Evolutionary conservation across 164 flowering plant genomes (phyloP), one percentile per base, ranked within the genome.

Genomic region (Umbilicus rupestris): DNA sequence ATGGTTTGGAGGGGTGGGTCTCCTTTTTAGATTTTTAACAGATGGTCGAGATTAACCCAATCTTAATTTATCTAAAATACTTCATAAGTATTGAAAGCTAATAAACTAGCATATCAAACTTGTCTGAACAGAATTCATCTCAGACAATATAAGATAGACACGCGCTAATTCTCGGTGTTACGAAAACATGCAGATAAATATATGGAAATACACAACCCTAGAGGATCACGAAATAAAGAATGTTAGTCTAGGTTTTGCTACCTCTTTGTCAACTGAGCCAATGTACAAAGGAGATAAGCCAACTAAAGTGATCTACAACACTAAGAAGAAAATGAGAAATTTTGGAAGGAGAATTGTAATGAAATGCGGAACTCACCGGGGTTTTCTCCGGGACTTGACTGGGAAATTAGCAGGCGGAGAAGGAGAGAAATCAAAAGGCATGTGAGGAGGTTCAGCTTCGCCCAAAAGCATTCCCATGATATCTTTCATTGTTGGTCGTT

Each of bases 351-450:
- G 44, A 41, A 41, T 35, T 41, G 28, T 7, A 15, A 49, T 19
- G 9, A 49, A n/a, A 22, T 3, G 28, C 5, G 22, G 2, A 7
- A n/a, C 85, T 91, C 86, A 87, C 85, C 87, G 73, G 35, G 77
- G 82, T 76, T 84, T 90, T 75, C 75, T 90, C 79, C 90, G 72
- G 15, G 90, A 79, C 73, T 82, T 90, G 74, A 81, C 84, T 5
- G 80, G 83, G 47, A 82, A 86, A 65, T 76, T 83, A 2, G 87
- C 77, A 0, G 96, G 98, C 19, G 98, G 98, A 0, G 98, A 93
- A 1, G 98, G 97, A 5, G 96, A 94, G 73, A 91, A 91, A 49
- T 94, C 97, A 49, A 89, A 77, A 0, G 97, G 95, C 78, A 94
- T 71, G 64, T 84, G 83, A 2, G 98, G 98, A 2, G 91, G 83